Evolutionary conservation across 2,329 filamentous ascomycete species (phyloP), one percentile per base, ranked within the genome.

Genomic region (Hypoxylon sp.): DNA sequence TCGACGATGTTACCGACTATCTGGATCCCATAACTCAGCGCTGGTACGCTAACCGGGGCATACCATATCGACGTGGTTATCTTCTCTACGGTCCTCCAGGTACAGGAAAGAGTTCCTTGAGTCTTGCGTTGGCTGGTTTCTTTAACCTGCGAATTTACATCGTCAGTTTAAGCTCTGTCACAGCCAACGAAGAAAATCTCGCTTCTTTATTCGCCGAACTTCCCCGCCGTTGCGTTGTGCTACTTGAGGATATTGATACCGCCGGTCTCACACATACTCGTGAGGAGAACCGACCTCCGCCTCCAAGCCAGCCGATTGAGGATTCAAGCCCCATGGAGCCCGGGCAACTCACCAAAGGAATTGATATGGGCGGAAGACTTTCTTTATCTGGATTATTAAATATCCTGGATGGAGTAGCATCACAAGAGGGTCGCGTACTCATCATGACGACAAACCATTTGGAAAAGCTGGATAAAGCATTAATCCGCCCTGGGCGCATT

Each of bases 21-120:
- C 77, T 88, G 25, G 75, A 83, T 55, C 83, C 83, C 0, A 70
- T 75, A 8, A 87, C 84, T 0, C 76, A 81, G 32, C 78, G 84
- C n/a, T 96, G 90, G 90, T 96, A 96, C 67, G 79, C 86, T 0
- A 88, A 90, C 60, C 81, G 90, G 5, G 91, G 91, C 1, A 93
- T 96, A 20, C 91, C 91, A 0, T 95, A 95, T 67, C 82, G 91
- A 9, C 80, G 91, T 3, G 91, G 91, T 0, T 96, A 94, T 64
- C 80, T 96, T 0, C 83, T 96, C 11, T 78, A 92, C 58, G 91
- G 91, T 0, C 89, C 90, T 0, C 89, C 89, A 0, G 89, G 90
- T 1, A 92, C 89, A 0, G 89, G 90, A 9, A 94, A 93, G 70
- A 88, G 84, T 32, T 88, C 84, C 34, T 76, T 91, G 1, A 86